Conservation (phyloP, 371 early-diverging fungal species). For the Mucor velutinosus region DNA sequence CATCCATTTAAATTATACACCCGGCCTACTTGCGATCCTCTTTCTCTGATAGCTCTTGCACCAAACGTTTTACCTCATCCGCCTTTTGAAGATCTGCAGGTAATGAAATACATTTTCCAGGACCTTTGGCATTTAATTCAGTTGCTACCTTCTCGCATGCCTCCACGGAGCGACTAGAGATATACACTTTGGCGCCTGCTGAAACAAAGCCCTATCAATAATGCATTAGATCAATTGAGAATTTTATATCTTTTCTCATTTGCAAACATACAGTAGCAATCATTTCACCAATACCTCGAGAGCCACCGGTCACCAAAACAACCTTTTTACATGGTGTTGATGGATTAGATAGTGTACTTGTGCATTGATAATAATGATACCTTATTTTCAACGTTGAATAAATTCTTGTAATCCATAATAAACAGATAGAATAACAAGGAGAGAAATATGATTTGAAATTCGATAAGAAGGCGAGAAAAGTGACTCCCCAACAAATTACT, state of each 20-base stretch:
- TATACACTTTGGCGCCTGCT: slow-evolving; percentile 79
- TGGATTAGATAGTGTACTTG: not conserved
- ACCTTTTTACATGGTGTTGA: slow-evolving; percentile 40
- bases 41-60: slow-evolving; percentile 52
- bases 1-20: not conserved
- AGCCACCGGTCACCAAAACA: slow-evolving; percentile 87
- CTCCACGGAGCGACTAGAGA: slow-evolving; percentile 63
- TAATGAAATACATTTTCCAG: slow-evolving; percentile 72
- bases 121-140: slow-evolving; percentile 58
- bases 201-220: slow-evolving; percentile 60
- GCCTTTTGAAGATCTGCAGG: slow-evolving; percentile 74
- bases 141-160: slow-evolving; percentile 64
- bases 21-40: slow-evolving; percentile 49
- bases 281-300: slow-evolving; percentile 68
- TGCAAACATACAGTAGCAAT: slow-evolving; percentile 43
- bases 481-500: not conserved
- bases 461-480: not conserved
- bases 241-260: not conserved
- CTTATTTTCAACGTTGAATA: slow-evolving; percentile 9
- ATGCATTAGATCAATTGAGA: not conserved
- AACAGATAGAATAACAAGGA: not conserved
- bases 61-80: slow-evolving; percentile 60
- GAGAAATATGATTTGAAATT: not conserved
- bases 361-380: not conserved
- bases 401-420: slow-evolving; percentile 4